phyloP scores from a whole-genome alignment of 169 alveolate species.

The Babesia sp. region DNA sequence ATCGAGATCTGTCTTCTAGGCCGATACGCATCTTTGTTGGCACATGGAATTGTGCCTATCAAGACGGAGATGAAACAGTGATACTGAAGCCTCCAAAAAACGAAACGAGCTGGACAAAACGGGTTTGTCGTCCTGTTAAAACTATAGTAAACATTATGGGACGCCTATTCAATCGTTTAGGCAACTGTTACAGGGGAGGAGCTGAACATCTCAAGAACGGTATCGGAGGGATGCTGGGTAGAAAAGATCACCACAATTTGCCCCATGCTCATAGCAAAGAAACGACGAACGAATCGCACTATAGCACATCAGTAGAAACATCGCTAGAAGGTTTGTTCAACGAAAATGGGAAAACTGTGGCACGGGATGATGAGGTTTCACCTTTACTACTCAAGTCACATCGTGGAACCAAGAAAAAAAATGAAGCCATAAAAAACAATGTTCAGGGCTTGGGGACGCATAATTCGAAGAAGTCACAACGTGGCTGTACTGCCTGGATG shows the following conservation, averaged over 20 bases:
- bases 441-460: too few species aligned
- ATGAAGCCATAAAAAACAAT: too few species aligned
- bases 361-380: too few species aligned
- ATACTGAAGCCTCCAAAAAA: slow-evolving; percentile 29
- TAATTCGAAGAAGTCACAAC: too few species aligned
- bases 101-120: neutral
- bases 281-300: too few species aligned
- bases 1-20: slow-evolving; percentile 21
- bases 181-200: neutral
- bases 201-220: neutral
- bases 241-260: neutral
- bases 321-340: too few species aligned
- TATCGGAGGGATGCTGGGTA: neutral
- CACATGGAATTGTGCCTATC: slow-evolving; percentile 78
- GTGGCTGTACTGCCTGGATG: too few species aligned
- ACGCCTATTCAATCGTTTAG: slow-evolving; percentile 27
- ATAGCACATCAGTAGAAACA: too few species aligned
- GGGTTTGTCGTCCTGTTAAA: neutral
- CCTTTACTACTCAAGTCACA: too few species aligned
- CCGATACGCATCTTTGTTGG: slow-evolving; percentile 75
- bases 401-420: too few species aligned
- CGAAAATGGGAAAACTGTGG: too few species aligned
- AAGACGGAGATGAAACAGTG: slow-evolving; percentile 48
- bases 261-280: neutral
- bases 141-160: slow-evolving; percentile 15